Base-by-base conservation (phyloP, 2,329 filamentous ascomycete genomes). In the Apiospora rasikravindrae region DNA sequence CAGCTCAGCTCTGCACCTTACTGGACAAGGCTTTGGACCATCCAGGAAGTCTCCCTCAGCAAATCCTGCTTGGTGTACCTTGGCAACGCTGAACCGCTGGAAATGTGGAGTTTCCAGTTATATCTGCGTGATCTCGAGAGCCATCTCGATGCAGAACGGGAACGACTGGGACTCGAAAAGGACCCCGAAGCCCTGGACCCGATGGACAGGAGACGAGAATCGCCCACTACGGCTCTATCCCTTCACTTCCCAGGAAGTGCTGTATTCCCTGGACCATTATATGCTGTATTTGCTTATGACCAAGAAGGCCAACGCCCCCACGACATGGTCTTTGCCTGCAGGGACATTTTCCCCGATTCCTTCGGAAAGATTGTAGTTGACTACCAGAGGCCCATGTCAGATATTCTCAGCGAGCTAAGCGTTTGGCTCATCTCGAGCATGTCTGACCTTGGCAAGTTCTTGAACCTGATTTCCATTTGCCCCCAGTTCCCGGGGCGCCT, bases 11-110 rank as follows among this genome's bases (percentile, higher is more conserved):
- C 22, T 13, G 24, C 24, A n/a, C 44, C 40, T 11, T 69, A 51
- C 26, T 69, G 40, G 40, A 29, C 37, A 4, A 44, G 67, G 16
- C 11, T 69, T 14, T 69, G 67, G 67, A 69, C 49, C 42, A 44
- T 69, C 22, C 67, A 69, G 14, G 67, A 69, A 33, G 44, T 49
- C 11, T 24, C 33, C 2, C 26, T 49, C 14, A 53, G 16, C 24
- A 1, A 1, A 4, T 7, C 29, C 5, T 53, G 49, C 2, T 29
- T 24, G 49, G 49, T 53, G 4, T 53, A 53, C 2, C 49, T 53
- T 26, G 49, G 24, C 3, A 7, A 29, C 14, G 11, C 11, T 11
- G 11, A 53, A 2, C 49, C 49, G n/a, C 26, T 19, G 5, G 13
- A 29, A 16, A 53, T 53, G 24, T 11, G 5, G 45, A 2, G 22